These are phyloP conservation scores for Cyberlindnera xishuangbannaensis DNA, from an alignment of 805 yeast genomes.

Conservation along the genomic window DNA sequence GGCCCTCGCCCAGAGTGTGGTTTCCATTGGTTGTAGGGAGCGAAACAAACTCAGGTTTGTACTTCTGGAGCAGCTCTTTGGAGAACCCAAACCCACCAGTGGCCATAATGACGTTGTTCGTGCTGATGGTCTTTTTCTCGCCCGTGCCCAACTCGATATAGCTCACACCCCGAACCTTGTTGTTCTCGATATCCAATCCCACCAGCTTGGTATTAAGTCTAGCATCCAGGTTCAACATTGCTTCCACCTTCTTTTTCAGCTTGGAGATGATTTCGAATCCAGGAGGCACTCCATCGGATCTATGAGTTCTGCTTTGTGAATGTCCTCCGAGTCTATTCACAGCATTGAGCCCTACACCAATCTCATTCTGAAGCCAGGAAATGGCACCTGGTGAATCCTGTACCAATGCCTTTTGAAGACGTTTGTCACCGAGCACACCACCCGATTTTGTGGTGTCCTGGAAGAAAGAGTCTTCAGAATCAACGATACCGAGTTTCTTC, in stretches of 20 bases:
- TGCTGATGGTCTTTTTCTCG: constrained; percentile 19
- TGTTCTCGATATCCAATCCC: constrained; percentile 26
- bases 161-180: constrained; percentile 36
- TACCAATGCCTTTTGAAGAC: constrained; percentile 53
- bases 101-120: constrained; percentile 40
- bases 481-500: constrained; percentile 40
- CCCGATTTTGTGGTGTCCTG: constrained; percentile 67
- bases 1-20: constrained; percentile 57
- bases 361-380: constrained; percentile 63
- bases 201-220: constrained; percentile 34
- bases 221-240: constrained; percentile 30
- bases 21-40: constrained; percentile 53
- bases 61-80: constrained; percentile 32
- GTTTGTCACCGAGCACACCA: constrained; percentile 50
- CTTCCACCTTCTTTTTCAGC: constrained; percentile 33
- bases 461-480: constrained; percentile 53
- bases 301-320: constrained; percentile 72
- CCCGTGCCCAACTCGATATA: constrained; percentile 29
- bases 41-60: constrained; percentile 39
- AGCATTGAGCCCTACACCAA: constrained; percentile 56
- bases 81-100: constrained; percentile 53
- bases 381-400: constrained; percentile 61
- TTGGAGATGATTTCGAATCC: constrained; percentile 52
- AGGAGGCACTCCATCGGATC: constrained; percentile 60
- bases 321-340: constrained; percentile 83